A percentile compares a stretch with the other conserved stretches of the same genome.
Evolutionary conservation across 345 rosid species (phyloP).

Genomic region (Durio zibethinus): DNA sequence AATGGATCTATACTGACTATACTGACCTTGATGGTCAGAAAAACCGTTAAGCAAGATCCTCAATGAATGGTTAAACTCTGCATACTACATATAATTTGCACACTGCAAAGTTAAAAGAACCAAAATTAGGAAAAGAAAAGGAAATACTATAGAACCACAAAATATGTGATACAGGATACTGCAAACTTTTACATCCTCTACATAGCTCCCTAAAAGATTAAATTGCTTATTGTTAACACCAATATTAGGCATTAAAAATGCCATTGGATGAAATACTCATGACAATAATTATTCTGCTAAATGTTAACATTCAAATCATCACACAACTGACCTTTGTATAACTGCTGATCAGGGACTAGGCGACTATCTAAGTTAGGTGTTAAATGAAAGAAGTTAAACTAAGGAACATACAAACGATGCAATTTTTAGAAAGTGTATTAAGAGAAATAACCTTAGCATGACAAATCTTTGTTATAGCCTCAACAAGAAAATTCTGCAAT

Average conservation of each 20-base stretch:
- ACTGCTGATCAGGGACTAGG: background rate
- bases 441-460: slow-evolving; percentile 42
- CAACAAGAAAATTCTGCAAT: slow-evolving; percentile 55
- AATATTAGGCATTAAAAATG: too few species aligned
- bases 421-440: background rate
- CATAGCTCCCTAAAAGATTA: background rate
- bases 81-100: slow-evolving; percentile 23
- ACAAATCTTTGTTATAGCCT: slow-evolving; percentile 51
- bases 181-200: background rate
- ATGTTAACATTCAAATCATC: background rate
- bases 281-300: too few species aligned
- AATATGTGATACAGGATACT: background rate
- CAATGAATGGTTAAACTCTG: slow-evolving; percentile 12
- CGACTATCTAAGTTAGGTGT: background rate
- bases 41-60: slow-evolving; percentile 6
- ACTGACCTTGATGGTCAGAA: slow-evolving; percentile 31
- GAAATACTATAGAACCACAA: background rate
- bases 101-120: slow-evolving; percentile 34
- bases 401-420: background rate
- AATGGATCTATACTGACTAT: slow-evolving; percentile 21
- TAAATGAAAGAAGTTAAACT: background rate
- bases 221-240: background rate
- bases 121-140: slow-evolving; percentile 3
- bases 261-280: too few species aligned
- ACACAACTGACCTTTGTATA: background rate